Base-by-base conservation (phyloP, 495 filamentous ascomycete genomes). In the Podospora tetraspora region DNA sequence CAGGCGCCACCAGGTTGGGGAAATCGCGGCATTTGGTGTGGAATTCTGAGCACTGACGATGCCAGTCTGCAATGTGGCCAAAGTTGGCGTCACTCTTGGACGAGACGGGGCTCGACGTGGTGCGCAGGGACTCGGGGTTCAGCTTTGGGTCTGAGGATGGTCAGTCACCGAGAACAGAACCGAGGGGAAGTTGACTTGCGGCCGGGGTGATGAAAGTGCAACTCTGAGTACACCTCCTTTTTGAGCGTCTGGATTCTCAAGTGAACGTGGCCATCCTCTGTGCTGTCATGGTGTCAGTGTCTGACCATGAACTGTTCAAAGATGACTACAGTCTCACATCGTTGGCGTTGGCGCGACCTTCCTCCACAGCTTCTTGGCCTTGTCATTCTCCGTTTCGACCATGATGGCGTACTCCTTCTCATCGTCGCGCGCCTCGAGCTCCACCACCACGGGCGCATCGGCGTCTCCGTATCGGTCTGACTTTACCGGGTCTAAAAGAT, bases 321-420 rank as follows among this genome's bases (percentile, higher is more conserved):
- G 7, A 12, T 10, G 23, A 24, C n/a, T 16, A 58, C 7, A 21
- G 29, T 7, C 64, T 25, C 21, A 66, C 64, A 66, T 66, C 11
- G 57, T 6, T 25, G 64, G 64, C 57, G 32, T 60, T 1, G 64
- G 56, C 10, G 57, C 64, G 24, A 66, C 34, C 64, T 61, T 66
- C 10, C 22, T 19, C 64, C 64, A 66, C 1, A 60, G 24, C 64
- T 66, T 66, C 64, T 29, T 66, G 2, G 64, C 57, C 23, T 27
- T 32, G 57, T 66, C 64, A 12, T 29, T 37, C 21, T 66, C 57
- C 3, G 21, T 22, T 13, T 21, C 64, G 6, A 61, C 64, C 30
- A 43, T 61, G 21, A 66, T 61, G 22, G 52, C 64, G 19, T 60
- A 60, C 22, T 66, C 57, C 64, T 66, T 61, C 21, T 66, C 64